phyloP scores from a whole-genome alignment of 352 stramenopile genomes.

The Globisporangium viniferum region DNA sequence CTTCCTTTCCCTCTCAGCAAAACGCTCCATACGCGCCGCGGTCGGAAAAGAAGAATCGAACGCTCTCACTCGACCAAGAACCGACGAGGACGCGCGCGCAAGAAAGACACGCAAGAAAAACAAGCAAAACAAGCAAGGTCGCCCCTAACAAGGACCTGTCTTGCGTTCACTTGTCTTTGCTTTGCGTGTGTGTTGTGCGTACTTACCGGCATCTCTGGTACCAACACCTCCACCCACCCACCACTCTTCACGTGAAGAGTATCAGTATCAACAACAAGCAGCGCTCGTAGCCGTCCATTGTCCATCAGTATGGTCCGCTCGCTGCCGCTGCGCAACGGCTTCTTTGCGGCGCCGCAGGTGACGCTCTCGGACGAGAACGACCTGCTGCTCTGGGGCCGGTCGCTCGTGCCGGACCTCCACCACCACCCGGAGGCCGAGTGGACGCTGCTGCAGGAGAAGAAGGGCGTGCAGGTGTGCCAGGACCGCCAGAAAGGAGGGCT shows the following conservation, averaged over 20 bases:
- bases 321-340: conserved; percentile 71
- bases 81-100: background rate
- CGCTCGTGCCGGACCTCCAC: conserved; percentile 64
- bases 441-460: conserved; percentile 72
- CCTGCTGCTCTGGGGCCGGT: conserved; percentile 70
- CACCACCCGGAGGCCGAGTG: conserved; percentile 73
- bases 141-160: conserved; percentile 4
- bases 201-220: conserved; percentile 1
- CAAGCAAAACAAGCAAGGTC: conserved; percentile 1
- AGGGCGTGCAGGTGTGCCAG: conserved; percentile 63
- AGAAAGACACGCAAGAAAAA: background rate
- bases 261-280: conserved; percentile 1
- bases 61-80: background rate
- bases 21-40: background rate
- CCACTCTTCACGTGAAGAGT: background rate
- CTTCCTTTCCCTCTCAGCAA: background rate
- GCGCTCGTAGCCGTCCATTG: conserved; percentile 1
- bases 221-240: background rate
- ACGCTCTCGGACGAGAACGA: conserved; percentile 61
- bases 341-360: conserved; percentile 67
- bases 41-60: background rate
- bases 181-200: background rate
- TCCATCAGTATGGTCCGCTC: conserved; percentile 60
- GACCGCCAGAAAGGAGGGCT: conserved; percentile 81
- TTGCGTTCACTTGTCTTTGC: background rate